A percentile compares a stretch with the other conserved stretches of the same genome.
Evolutionary conservation across 1,284 basidiomycete genomes (phyloP).

Genomic region (Coniophora puteana): DNA sequence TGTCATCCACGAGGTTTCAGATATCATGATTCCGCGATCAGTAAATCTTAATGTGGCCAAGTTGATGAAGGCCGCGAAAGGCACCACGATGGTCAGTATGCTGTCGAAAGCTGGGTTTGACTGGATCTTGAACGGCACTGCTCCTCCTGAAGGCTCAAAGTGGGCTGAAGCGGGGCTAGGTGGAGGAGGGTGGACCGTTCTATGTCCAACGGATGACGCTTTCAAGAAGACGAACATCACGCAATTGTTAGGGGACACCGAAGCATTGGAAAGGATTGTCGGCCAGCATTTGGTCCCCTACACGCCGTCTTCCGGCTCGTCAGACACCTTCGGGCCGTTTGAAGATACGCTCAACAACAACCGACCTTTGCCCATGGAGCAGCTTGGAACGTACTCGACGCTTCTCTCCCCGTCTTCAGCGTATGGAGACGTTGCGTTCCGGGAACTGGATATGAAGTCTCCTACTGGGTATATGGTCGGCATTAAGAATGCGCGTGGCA

Average conservation of each 20-base stretch:
- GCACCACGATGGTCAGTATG: slow-evolving; percentile 83
- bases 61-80: slow-evolving; percentile 84
- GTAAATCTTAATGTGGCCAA: slow-evolving; percentile 87
- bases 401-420: slow-evolving; percentile 57
- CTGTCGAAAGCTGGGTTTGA: slow-evolving; percentile 81
- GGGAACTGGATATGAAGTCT: slow-evolving; percentile 45
- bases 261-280: slow-evolving; percentile 67
- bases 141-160: slow-evolving; percentile 60
- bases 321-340: slow-evolving; percentile 20
- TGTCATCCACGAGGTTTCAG: slow-evolving; percentile 86
- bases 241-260: slow-evolving; percentile 60
- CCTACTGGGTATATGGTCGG: slow-evolving; percentile 69
- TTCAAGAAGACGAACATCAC: slow-evolving; percentile 91
- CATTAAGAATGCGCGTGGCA: slow-evolving; percentile 84
- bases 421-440: slow-evolving; percentile 83
- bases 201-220: slow-evolving; percentile 90
- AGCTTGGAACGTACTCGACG: slow-evolving; percentile 73
- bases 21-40: slow-evolving; percentile 87
- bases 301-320: slow-evolving; percentile 25
- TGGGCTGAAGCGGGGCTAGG: slow-evolving; percentile 51
- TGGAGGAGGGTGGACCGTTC: slow-evolving; percentile 71
- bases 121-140: slow-evolving; percentile 86
- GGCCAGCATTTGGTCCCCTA: slow-evolving; percentile 86
- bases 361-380: slow-evolving; percentile 67
- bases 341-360: slow-evolving; percentile 53